Evolutionary conservation across 805 yeast genomes (phyloP).

Genomic region (Candida sphagnicola): DNA sequence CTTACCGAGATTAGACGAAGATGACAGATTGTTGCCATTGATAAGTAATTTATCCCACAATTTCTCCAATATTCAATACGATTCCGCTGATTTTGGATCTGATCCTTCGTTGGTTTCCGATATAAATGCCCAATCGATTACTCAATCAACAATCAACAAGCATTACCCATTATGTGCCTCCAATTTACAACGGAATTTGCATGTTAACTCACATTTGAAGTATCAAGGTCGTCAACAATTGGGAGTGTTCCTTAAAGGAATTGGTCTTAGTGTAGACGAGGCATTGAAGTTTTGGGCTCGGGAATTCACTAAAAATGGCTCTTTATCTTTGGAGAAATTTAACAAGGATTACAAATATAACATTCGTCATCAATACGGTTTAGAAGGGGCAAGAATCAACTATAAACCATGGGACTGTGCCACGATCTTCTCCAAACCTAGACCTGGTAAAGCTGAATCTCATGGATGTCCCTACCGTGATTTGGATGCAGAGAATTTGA

Average conservation of each 20-base stretch:
- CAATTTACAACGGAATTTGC: slow-evolving; percentile 60
- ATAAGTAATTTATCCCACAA: slow-evolving; percentile 68
- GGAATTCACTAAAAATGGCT: slow-evolving; percentile 56
- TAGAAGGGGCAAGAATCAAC: slow-evolving; percentile 84
- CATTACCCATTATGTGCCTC: slow-evolving; percentile 84
- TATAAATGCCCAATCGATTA: slow-evolving; percentile 61
- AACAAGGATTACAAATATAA: slow-evolving; percentile 87
- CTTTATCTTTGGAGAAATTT: slow-evolving; percentile 66
- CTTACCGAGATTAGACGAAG: slow-evolving; percentile 84
- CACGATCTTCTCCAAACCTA: slow-evolving; percentile 66
- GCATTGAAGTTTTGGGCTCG: slow-evolving; percentile 80
- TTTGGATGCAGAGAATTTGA: slow-evolving; percentile 59
- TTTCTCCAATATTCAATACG: slow-evolving; percentile 45
- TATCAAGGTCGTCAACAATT: slow-evolving; percentile 84
- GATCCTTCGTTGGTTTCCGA: slow-evolving; percentile 30
- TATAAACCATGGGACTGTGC: slow-evolving; percentile 85
- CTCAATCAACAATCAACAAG: slow-evolving; percentile 46
- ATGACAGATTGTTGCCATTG: slow-evolving; percentile 82
- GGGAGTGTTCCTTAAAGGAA: slow-evolving; percentile 80
- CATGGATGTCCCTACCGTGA: slow-evolving; percentile 96
- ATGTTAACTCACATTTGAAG: slow-evolving; percentile 65
- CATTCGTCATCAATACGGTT: slow-evolving; percentile 84
- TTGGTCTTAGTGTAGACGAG: slow-evolving; percentile 84
- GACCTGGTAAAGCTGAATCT: slow-evolving; percentile 62
- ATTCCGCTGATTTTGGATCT: slow-evolving; percentile 42